Percentiles rank a stretch among this genome's conserved stretches.
These are phyloP conservation scores for Zygnema circumcarinatum DNA, from an alignment of 139 green algal species.

Conservation along the genomic window DNA sequence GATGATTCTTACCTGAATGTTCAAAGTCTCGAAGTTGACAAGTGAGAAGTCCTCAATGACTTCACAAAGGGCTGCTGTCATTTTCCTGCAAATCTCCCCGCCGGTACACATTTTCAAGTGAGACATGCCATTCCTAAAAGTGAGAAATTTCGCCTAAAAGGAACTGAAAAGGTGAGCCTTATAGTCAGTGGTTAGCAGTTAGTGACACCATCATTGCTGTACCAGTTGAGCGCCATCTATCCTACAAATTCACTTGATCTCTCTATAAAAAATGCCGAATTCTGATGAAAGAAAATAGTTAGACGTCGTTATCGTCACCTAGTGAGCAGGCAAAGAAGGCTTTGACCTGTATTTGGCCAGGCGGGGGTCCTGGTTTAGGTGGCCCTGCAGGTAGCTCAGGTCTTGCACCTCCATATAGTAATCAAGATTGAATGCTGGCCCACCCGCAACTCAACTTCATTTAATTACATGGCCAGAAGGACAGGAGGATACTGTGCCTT, in stretches of 20 bases:
- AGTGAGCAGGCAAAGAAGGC: too few species aligned
- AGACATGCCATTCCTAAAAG: slow-evolving; percentile 1
- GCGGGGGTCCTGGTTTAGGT: slow-evolving; percentile 43
- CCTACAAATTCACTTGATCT: too few species aligned
- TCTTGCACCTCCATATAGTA: slow-evolving; percentile 93
- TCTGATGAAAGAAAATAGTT: too few species aligned
- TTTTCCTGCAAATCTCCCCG: slow-evolving; percentile 65
- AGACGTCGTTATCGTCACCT: too few species aligned
- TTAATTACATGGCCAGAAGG: too few species aligned
- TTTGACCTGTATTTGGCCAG: slow-evolving; percentile 66
- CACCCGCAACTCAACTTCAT: not conserved
- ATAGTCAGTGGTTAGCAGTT: not conserved
- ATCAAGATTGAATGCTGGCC: slow-evolving; percentile 81
- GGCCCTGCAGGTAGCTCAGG: slow-evolving; percentile 76
- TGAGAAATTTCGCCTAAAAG: not conserved
- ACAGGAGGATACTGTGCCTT: too few species aligned
- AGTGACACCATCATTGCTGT: too few species aligned
- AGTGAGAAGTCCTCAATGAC: slow-evolving; percentile 90
- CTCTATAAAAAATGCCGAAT: too few species aligned
- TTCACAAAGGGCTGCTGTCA: slow-evolving; percentile 76
- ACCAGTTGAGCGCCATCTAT: too few species aligned
- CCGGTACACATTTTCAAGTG: slow-evolving; percentile 9
- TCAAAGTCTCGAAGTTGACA: slow-evolving; percentile 83
- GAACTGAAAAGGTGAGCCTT: not conserved
- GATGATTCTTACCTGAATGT: slow-evolving; percentile 66